Evolutionary conservation across 2,329 filamentous ascomycete species (phyloP), one percentile per base, ranked within the genome.

Genomic region (Pseudogymnoascus verrucosus): DNA sequence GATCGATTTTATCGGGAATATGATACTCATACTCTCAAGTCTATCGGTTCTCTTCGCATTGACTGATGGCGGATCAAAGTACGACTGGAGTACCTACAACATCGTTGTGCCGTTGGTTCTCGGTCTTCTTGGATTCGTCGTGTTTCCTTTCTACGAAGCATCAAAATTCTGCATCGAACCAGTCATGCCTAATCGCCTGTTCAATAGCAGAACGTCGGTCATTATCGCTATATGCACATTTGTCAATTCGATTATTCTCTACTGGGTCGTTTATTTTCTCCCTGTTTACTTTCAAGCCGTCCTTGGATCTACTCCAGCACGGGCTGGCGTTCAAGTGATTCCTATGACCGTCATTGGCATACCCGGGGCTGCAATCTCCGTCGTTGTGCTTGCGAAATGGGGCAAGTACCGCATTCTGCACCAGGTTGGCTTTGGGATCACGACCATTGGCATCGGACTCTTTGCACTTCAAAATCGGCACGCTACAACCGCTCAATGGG

Each of bases 1-100:
- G 4, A 71, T 80, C 62, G 81, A 84, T 66, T 78, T 72, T 60
- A 28, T 75, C 1, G 80, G 80, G 23, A 78, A 76, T n/a, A 61
- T 70, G n/a, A 68, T 82, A 3, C 71, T 82, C 63, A 76, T 78
- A 1, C 70, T 67, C 2, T 72, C 75, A 0, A 73, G 75, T 6
- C 71, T 78, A 3, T 68, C 76, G 1, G 68, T 80, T 0, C 73
- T 82, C 3, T 73, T 78, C 36, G 75, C 78, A 4, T 72, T 83
- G 3, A 77, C 76, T 12, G 79, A 73, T 60, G 80, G 76, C 21
- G 80, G 79, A 1, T 71, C 77, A 1, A 65, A 72, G 0, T 71
- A 78, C 57, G 67, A 76, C 0, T 83, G 81, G 81, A 71, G 71
- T 0, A 72, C 74, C 26, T 70, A 66, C 37, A 70, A 71, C 0